phyloP scores from a whole-genome alignment of 306 rosid genomes.

The Begonia masoniana region DNA sequence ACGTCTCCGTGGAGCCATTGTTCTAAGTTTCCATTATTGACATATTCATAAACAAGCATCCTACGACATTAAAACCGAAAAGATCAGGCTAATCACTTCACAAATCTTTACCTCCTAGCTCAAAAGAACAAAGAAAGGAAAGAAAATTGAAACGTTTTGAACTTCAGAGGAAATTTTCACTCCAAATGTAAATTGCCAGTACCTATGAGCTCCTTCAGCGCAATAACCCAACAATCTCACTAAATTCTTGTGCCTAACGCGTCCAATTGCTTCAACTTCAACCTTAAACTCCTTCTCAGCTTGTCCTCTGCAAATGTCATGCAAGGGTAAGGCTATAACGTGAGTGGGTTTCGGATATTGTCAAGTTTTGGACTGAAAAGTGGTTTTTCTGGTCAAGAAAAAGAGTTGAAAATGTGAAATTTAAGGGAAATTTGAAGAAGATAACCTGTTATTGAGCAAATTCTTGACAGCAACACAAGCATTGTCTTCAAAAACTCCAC shows the following conservation, averaged over 20 bases:
- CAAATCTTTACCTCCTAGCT: background rate
- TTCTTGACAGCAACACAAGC: slow-evolving; percentile 38
- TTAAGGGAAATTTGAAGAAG: background rate
- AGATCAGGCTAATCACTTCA: too few relatives aligned
- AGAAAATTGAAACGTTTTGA: background rate
- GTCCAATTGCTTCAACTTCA: slow-evolving; percentile 61
- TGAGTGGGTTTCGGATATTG: background rate
- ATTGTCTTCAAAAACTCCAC: slow-evolving; percentile 35
- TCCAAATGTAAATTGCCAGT: background rate
- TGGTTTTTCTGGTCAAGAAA: background rate
- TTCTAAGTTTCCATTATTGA: slow-evolving; percentile 51
- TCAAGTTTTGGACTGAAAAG: background rate
- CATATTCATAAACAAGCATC: slow-evolving; percentile 53
- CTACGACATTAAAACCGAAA: slow-evolving; percentile 7
- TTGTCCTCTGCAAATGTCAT: slow-evolving; percentile 31
- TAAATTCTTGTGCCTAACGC: slow-evolving; percentile 56
- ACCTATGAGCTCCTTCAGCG: slow-evolving; percentile 60
- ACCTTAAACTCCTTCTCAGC: slow-evolving; percentile 62
- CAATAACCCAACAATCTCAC: slow-evolving; percentile 56
- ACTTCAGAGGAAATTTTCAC: too few relatives aligned
- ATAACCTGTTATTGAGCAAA: slow-evolving; percentile 44
- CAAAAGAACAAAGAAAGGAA: background rate
- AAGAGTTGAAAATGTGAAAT: background rate
- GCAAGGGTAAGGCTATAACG: background rate
- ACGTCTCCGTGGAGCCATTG: slow-evolving; percentile 63